These are phyloP conservation scores for Lindgomyces ingoldianus DNA, from an alignment of 495 filamentous ascomycete genomes.

Conservation along the genomic window DNA sequence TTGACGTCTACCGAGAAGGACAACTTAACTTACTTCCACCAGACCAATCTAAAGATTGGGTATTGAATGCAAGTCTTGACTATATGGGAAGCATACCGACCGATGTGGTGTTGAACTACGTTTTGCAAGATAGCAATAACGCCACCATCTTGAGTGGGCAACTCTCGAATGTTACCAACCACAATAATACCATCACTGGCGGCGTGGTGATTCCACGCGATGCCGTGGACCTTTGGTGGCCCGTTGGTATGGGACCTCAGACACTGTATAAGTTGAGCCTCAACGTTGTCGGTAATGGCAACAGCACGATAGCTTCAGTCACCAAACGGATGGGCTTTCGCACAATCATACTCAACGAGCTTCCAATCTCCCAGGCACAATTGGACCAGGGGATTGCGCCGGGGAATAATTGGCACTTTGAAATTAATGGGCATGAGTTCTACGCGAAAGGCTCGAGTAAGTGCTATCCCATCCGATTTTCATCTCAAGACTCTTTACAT, in stretches of 20 bases:
- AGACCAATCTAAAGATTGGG: conserved; percentile 63
- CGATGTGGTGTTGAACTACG: conserved; percentile 53
- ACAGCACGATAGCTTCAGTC: conserved; percentile 49
- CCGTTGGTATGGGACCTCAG: conserved; percentile 59
- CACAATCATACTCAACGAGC: conserved; percentile 67
- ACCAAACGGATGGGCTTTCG: conserved; percentile 64
- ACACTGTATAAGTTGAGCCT: conserved; percentile 62
- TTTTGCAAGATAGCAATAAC: conserved; percentile 53
- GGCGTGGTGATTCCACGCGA: conserved; percentile 48
- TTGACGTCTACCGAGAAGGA: conserved; percentile 63
- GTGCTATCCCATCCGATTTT: background rate
- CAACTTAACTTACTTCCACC: conserved; percentile 63
- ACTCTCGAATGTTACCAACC: conserved; percentile 50
- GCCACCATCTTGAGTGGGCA: conserved; percentile 50
- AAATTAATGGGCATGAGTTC: conserved; percentile 67
- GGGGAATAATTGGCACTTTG: conserved; percentile 69
- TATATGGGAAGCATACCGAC: conserved; percentile 56
- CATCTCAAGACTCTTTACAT: too few relatives aligned
- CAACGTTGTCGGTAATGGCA: conserved; percentile 46
- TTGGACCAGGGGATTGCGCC: conserved; percentile 60
- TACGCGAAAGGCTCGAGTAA: conserved; percentile 57
- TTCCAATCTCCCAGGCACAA: conserved; percentile 59
- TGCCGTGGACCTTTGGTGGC: conserved; percentile 66
- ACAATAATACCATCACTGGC: conserved; percentile 56
- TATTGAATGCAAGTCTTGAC: conserved; percentile 70